Conservation (phyloP, 257 asterid genomes). For the Capsicum pubescens region DNA sequence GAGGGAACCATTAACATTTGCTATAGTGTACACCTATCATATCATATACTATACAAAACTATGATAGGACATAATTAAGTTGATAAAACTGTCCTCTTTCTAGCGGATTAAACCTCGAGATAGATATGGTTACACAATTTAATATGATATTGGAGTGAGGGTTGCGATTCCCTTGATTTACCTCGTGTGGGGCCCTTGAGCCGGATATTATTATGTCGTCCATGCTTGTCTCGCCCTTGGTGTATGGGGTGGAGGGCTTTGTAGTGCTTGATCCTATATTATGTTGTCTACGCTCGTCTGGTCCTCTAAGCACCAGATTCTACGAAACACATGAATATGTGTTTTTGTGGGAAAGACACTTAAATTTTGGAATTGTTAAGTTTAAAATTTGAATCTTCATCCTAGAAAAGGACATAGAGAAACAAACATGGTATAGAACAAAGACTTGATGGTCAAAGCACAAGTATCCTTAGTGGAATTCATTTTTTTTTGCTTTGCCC, state of each 20-base stretch:
- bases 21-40: background rate
- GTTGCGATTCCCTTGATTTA: background rate
- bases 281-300: background rate
- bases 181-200: background rate
- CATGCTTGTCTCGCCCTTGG: background rate
- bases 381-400: background rate
- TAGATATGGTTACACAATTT: background rate
- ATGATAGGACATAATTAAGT: background rate
- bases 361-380: background rate
- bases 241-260: background rate
- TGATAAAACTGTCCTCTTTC: background rate
- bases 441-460: conserved; percentile 42
- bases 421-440: conserved; percentile 47
- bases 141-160: background rate
- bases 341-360: background rate
- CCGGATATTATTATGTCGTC: background rate
- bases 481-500: conserved; percentile 37
- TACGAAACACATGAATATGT: background rate
- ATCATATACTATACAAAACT: background rate
- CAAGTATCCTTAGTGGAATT: conserved; percentile 42
- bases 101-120: background rate
- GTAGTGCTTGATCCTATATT: background rate
- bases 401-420: conserved; percentile 10
- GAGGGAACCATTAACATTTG: background rate
- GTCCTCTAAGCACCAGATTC: background rate